Evolutionary conservation across 1,284 basidiomycete genomes (phyloP), one percentile per base, ranked within the genome.

Genomic region (Austroboletus niveus): DNA sequence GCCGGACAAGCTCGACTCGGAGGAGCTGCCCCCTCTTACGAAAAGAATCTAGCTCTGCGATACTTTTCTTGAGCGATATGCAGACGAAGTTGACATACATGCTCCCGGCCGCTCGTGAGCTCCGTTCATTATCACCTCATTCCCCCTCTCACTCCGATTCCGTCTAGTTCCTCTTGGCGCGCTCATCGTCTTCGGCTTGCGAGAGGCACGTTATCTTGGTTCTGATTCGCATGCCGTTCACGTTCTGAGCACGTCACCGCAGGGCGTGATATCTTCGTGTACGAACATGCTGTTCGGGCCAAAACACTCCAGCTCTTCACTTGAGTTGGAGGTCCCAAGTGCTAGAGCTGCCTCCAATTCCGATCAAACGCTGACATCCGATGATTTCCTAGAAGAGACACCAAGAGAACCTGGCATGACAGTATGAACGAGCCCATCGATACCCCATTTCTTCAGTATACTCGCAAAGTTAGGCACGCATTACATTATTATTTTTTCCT

Each of bases 71-170:
- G 39, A 64, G 68, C 12, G 59, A 70, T 27, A 46, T 54, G n/a
- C 40, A 57, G 5, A 62, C 58, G 36, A 54, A 66, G 5, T 71
- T 76, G 58, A 71, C 75, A 8, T 79, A 76, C 59, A 74, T 84
- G 69, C 65, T 79, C 12, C 75, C 78, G 53, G 80, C 81, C 24
- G 69, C 75, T 22, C 57, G 80, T 83, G 53, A 64, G 77, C 66
- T 20, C 39, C 24, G 8, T 42, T 44, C 10, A 22, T 43, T 20
- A 7, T 32, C 24, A 38, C 47, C 12, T 29, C 30, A 11, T 27
- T 51, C 17, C 31, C 43, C 6, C 24, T 41, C 32, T 43, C 59
- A 52, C 42, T 24, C 49, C 17, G 43, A 2, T 43, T 42, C 22
- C 22, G 22, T 38, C 7, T 49, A 75, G 76, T 81, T 20, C 79